A percentile compares a stretch with the other conserved stretches of the same genome.
These are phyloP conservation scores for Malus orientalis DNA, from an alignment of 306 rosid genomes.

Conservation along the genomic window DNA sequence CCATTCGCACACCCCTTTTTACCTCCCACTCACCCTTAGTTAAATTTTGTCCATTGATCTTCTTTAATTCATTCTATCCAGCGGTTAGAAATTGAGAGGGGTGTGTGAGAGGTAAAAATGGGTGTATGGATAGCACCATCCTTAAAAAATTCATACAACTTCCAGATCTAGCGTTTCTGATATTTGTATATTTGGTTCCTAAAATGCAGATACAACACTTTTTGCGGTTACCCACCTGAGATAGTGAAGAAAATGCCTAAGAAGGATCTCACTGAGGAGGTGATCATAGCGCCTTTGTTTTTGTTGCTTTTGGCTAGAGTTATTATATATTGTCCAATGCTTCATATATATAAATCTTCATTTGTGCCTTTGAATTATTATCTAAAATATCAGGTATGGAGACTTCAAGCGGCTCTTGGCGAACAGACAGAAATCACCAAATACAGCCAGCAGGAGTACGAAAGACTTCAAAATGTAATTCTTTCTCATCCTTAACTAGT, in stretches of 20 bases:
- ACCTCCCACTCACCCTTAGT: no score
- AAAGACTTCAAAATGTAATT: slow-evolving; percentile 86
- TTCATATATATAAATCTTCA: neutral
- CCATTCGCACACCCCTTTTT: no score
- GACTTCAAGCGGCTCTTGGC: slow-evolving; percentile 97
- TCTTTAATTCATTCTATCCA: no score
- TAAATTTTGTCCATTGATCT: no score
- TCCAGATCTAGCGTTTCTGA: slow-evolving; percentile 9
- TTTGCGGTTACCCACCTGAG: slow-evolving; percentile 94
- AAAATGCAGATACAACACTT: slow-evolving; percentile 78
- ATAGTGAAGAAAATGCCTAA: slow-evolving; percentile 98
- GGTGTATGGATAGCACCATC: no score
- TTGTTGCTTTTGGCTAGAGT: neutral
- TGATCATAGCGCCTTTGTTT: slow-evolving; percentile 13
- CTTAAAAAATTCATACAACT: neutral
- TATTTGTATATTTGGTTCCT: slow-evolving; percentile 23
- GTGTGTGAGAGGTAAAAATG: no score
- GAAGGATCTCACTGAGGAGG: slow-evolving; percentile 99
- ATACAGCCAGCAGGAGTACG: slow-evolving; percentile 85
- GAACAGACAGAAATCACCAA: slow-evolving; percentile 92
- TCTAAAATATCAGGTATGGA: slow-evolving; percentile 63
- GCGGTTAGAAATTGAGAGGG: no score
- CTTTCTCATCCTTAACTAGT: slow-evolving; percentile 7
- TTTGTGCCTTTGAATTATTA: neutral
- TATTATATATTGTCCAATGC: neutral